Evolutionary conservation across 2,329 filamentous ascomycete genomes (phyloP).

Genomic region (Neofusicoccum kwambonambiense): DNA sequence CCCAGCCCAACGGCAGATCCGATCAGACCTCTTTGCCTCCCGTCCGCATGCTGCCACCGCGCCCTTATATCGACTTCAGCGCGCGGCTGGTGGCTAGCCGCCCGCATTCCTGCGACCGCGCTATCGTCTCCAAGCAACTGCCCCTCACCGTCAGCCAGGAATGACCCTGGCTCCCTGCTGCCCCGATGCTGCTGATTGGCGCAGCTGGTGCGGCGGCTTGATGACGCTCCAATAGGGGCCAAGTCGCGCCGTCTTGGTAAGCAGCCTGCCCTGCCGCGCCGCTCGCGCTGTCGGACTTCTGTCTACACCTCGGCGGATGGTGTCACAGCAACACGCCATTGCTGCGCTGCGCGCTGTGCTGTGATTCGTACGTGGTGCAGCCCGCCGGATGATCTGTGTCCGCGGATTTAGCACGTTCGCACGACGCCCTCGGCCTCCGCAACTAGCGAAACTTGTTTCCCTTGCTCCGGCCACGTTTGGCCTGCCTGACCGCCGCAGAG

Average conservation of each 20-base stretch:
- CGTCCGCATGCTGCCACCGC: background rate
- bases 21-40: background rate
- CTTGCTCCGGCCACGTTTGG: background rate
- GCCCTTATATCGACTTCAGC: constrained; percentile 8
- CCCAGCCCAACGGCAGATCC: background rate
- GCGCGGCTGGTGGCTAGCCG: background rate
- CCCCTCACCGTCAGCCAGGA: background rate
- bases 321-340: background rate
- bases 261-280: background rate
- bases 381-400: background rate
- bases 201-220: background rate
- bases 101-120: background rate
- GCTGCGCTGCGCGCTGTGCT: background rate
- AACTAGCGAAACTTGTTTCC: background rate
- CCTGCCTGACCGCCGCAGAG: background rate
- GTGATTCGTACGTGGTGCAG: background rate
- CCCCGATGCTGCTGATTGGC: background rate
- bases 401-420: background rate
- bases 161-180: background rate
- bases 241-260: background rate
- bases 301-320: background rate
- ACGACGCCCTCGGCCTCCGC: background rate
- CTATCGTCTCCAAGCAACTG: background rate
- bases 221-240: constrained; percentile 4
- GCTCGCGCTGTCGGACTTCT: background rate